These are phyloP conservation scores for Solanum chiquidenum DNA, from an alignment of 257 asterid genomes.

Conservation along the genomic window DNA sequence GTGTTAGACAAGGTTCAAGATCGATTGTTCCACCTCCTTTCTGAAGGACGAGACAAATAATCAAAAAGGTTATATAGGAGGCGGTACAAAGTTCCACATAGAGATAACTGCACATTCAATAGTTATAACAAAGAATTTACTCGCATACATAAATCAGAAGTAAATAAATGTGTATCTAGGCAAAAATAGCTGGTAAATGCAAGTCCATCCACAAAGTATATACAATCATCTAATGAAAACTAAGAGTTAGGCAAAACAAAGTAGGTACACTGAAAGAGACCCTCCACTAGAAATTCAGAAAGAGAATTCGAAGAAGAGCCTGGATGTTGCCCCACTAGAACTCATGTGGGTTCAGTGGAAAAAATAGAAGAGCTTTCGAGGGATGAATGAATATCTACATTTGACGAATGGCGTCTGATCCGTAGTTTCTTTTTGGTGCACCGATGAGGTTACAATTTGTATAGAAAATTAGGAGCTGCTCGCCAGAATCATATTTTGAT, in stretches of 20 bases:
- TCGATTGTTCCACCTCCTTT: constrained; percentile 85
- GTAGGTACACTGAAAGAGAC: background rate
- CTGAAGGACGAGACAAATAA: constrained; percentile 27
- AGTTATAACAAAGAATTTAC: background rate
- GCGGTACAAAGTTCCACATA: background rate
- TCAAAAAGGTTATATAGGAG: background rate
- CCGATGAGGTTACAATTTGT: background rate
- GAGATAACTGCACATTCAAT: background rate
- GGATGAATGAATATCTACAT: background rate
- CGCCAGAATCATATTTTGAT: background rate
- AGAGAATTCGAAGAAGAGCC: background rate
- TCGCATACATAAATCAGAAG: background rate
- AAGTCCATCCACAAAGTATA: background rate
- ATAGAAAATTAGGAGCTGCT: background rate
- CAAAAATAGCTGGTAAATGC: background rate
- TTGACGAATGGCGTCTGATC: background rate
- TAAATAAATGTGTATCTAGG: background rate
- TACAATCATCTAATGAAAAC: background rate
- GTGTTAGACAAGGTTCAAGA: constrained; percentile 88
- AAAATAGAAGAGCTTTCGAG: background rate
- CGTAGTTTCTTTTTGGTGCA: background rate
- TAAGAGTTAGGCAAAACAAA: background rate
- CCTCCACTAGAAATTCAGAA: background rate
- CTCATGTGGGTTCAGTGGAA: background rate
- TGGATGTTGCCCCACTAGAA: background rate